These are phyloP conservation scores for Ganoderma sp. DNA, from an alignment of 1,284 basidiomycete genomes.

Conservation along the genomic window DNA sequence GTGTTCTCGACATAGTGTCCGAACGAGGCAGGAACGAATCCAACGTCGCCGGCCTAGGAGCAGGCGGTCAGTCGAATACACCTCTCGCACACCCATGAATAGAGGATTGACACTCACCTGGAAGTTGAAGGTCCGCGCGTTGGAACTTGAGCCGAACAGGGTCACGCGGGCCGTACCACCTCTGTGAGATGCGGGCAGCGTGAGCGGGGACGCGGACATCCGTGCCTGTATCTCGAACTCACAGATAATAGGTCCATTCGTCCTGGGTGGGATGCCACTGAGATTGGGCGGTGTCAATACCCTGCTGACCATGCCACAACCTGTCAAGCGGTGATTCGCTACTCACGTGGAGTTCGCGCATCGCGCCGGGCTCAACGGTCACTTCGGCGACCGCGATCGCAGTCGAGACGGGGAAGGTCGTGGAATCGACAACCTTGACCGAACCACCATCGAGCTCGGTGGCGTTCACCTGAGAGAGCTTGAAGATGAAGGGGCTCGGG, in stretches of 20 bases:
- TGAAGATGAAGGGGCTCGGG: conserved; percentile 58
- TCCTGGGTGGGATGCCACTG: conserved; percentile 79
- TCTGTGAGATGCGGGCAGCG: conserved; percentile 38
- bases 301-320: not conserved
- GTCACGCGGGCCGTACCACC: conserved; percentile 68
- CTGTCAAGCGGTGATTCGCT: not conserved
- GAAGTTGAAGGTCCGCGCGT: conserved; percentile 74
- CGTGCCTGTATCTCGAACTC: conserved; percentile 20
- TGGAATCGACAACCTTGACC: conserved; percentile 68
- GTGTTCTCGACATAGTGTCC: conserved; percentile 78
- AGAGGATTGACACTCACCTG: conserved; percentile 43
- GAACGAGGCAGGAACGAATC: conserved; percentile 65
- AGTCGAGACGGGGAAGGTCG: conserved; percentile 55
- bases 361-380: conserved; percentile 69
- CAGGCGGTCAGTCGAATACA: not conserved
- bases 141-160: conserved; percentile 65
- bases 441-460: conserved; percentile 63
- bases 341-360: conserved; percentile 46
- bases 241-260: conserved; percentile 67
- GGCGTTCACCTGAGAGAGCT: conserved; percentile 56
- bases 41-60: conserved; percentile 64
- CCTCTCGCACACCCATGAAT: not conserved
- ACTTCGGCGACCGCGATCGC: conserved; percentile 73
- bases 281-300: conserved; percentile 45
- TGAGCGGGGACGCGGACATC: not conserved